phyloP scores from a whole-genome alignment of 371 early-diverging fungal genomes.

The Zopfochytrium polystomum region DNA sequence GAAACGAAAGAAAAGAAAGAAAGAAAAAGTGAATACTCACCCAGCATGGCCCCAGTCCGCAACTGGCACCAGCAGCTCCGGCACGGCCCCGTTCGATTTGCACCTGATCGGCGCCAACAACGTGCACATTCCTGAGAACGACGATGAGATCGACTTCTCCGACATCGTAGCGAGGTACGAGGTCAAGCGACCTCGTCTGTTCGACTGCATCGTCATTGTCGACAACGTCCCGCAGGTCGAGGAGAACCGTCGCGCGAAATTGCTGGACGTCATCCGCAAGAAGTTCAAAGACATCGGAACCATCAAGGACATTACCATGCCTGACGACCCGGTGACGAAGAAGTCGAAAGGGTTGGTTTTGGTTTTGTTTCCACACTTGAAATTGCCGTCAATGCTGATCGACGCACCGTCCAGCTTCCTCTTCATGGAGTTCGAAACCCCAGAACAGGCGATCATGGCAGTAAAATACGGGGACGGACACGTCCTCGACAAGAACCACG shows the following conservation, averaged over 20 bases:
- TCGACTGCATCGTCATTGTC: conserved; percentile 86
- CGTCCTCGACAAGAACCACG: conserved; percentile 79
- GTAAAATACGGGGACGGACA: conserved; percentile 75
- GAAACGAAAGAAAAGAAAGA: too few relatives aligned
- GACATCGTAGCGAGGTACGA: conserved; percentile 81
- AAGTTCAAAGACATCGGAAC: conserved; percentile 75
- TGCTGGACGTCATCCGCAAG: conserved; percentile 73
- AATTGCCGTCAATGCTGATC: not conserved
- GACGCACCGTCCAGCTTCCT: conserved; percentile 61
- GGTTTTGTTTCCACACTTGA: not conserved
- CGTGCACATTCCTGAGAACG: conserved; percentile 13
- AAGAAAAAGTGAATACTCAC: too few relatives aligned
- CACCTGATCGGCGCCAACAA: too few relatives aligned
- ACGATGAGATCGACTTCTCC: conserved; percentile 69
- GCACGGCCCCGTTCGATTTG: too few relatives aligned
- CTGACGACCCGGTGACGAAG: conserved; percentile 68
- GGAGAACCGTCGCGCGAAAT: conserved; percentile 78
- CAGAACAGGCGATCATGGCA: conserved; percentile 78
- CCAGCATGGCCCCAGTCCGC: too few relatives aligned
- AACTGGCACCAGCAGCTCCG: too few relatives aligned
- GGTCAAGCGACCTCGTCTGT: conserved; percentile 50
- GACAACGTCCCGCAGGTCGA: conserved; percentile 91
- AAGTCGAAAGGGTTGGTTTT: conserved; percentile 76
- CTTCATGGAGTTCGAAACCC: conserved; percentile 89
- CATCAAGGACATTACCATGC: conserved; percentile 86